phyloP scores from a whole-genome alignment of 192 early-diverging fungal genomes.

The Coemansia sp. region DNA sequence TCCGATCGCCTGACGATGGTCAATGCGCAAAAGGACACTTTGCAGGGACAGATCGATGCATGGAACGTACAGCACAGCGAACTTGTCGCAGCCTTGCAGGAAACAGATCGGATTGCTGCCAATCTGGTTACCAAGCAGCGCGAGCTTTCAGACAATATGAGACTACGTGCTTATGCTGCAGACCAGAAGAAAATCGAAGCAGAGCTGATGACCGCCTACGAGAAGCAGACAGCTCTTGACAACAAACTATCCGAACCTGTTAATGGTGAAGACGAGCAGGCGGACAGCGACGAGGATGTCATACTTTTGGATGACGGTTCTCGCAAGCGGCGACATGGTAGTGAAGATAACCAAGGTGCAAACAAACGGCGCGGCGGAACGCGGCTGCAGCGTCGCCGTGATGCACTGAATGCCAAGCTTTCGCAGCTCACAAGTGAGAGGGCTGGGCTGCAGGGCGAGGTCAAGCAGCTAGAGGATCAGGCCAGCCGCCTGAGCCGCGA shows the following conservation, averaged over 20 bases:
- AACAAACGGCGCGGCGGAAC: conserved; percentile 28
- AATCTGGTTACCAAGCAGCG: conserved; percentile 49
- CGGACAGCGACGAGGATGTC: conserved; percentile 15
- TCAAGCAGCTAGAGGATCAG: conserved; percentile 84
- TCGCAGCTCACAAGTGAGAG: conserved; percentile 47
- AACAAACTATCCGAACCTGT: conserved; percentile 25
- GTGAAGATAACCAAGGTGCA: neutral
- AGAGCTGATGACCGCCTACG: conserved; percentile 39
- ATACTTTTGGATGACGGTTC: conserved; percentile 3
- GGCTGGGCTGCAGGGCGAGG: conserved; percentile 69
- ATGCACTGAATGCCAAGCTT: conserved; percentile 37
- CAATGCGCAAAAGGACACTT: conserved; percentile 27
- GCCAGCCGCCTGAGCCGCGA: conserved; percentile 60
- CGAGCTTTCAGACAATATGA: conserved; percentile 42
- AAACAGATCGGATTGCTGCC: conserved; percentile 46
- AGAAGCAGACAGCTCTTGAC: conserved; percentile 32
- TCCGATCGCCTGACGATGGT: conserved; percentile 36
- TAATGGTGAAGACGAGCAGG: conserved; percentile 5
- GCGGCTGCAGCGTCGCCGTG: conserved; percentile 41
- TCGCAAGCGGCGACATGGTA: conserved; percentile 36
- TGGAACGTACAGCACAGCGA: conserved; percentile 40
- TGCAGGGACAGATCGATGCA: conserved; percentile 46
- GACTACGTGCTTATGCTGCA: conserved; percentile 21
- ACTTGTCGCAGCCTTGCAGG: conserved; percentile 54
- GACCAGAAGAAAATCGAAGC: conserved; percentile 49